A percentile compares a stretch with the other conserved stretches of the same genome.
Conservation (phyloP, 192 early-diverging fungal genomes). For the Ambispora gerdemannii region DNA sequence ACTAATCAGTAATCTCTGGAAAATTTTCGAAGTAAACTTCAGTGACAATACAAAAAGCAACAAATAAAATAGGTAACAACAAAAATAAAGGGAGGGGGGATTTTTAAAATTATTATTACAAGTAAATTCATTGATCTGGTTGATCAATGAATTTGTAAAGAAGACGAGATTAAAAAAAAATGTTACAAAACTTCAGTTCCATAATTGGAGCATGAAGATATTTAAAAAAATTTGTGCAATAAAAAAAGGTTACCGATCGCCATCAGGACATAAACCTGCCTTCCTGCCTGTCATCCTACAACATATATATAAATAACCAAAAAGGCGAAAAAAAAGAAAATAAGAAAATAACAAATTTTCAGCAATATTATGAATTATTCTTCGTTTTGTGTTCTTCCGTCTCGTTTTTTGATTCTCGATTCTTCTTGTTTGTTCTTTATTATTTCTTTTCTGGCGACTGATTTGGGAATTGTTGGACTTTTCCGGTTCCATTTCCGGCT, state of each 20-base stretch:
- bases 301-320: not conserved
- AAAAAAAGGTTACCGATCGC: not conserved
- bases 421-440: not conserved
- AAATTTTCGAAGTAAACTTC: too few relatives aligned
- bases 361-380: not conserved
- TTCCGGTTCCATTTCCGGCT: slow-evolving; percentile 8
- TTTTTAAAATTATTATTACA: not conserved
- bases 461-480: slow-evolving; percentile 15
- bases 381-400: too few relatives aligned
- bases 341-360: not conserved
- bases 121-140: not conserved
- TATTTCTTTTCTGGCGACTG: slow-evolving; percentile 26
- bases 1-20: too few relatives aligned
- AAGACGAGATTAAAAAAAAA: not conserved
- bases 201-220: too few relatives aligned
- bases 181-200: too few relatives aligned
- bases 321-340: not conserved
- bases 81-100: not conserved
- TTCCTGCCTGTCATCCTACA: too few relatives aligned
- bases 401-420: not conserved
- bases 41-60: too few relatives aligned
- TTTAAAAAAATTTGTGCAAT: not conserved
- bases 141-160: not conserved
- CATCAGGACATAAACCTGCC: not conserved
- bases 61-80: too few relatives aligned